A percentile compares a stretch with the other conserved stretches of the same genome.
phyloP scores from a whole-genome alignment of 1,284 basidiomycete species.

The Fomitopsis schrenkii region DNA sequence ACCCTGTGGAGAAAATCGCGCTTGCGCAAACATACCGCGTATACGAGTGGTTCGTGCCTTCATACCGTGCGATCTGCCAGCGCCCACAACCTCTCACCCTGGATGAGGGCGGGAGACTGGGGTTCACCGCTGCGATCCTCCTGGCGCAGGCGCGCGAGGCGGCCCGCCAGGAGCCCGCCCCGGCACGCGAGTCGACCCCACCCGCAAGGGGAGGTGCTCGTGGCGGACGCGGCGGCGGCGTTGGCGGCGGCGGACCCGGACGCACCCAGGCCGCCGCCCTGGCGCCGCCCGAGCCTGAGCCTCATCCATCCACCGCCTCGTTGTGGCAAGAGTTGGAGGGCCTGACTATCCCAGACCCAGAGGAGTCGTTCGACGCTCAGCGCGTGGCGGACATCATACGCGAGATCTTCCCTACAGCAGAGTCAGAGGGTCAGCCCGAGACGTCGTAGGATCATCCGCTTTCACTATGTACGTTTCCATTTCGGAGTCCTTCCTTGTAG shows the following conservation, averaged over 20 bases:
- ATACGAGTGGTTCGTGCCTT: conserved; percentile 18
- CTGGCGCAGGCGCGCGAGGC: conserved; percentile 19
- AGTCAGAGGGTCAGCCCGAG: background rate
- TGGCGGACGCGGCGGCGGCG: background rate
- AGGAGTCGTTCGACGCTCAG: background rate
- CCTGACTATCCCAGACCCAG: background rate
- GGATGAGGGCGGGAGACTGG: conserved; percentile 13
- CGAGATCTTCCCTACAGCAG: background rate
- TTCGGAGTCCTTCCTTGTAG: no score
- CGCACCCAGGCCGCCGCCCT: background rate
- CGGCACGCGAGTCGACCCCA: background rate
- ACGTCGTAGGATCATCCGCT: background rate
- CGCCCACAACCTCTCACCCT: conserved; percentile 13
- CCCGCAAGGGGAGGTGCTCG: no score
- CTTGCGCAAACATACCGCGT: conserved; percentile 16
- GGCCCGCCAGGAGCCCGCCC: conserved; percentile 1
- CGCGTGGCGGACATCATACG: conserved; percentile 3
- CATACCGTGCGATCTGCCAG: conserved; percentile 15
- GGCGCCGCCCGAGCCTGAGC: background rate
- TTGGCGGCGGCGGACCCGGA: background rate
- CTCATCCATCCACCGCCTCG: background rate
- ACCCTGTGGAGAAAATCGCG: conserved; percentile 18
- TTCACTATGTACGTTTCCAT: background rate
- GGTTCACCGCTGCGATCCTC: conserved; percentile 11
- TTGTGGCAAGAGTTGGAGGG: background rate